These are phyloP conservation scores for Leccinum griseonigrum DNA, from an alignment of 1,284 basidiomycete genomes.

Conservation along the genomic window DNA sequence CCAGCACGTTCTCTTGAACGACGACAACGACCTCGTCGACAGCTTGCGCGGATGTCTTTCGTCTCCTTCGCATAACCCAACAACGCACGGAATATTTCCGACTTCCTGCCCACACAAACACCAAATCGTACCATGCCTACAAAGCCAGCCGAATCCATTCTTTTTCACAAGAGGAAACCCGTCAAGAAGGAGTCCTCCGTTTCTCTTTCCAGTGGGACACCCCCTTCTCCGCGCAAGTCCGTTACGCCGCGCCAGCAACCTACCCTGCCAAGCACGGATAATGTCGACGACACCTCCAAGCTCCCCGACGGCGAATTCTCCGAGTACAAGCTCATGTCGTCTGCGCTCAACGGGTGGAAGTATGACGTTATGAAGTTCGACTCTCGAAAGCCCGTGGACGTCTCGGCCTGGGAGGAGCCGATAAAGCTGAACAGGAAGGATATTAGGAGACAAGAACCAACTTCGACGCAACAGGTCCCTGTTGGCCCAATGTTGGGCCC, in stretches of 20 bases:
- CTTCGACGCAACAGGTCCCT: slow-evolving; percentile 42
- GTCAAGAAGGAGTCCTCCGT: slow-evolving; percentile 22
- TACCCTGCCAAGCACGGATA: slow-evolving; percentile 34
- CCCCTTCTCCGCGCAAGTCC: slow-evolving; percentile 28
- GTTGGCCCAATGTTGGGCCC: slow-evolving; percentile 69
- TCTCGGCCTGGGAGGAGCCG: slow-evolving; percentile 62
- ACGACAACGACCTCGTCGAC: slow-evolving; percentile 1
- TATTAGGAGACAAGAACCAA: slow-evolving; percentile 50
- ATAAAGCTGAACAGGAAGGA: slow-evolving; percentile 88
- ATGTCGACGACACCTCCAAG: slow-evolving; percentile 46
- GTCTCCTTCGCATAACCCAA: neutral
- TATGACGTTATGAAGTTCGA: slow-evolving; percentile 86
- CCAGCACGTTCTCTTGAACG: neutral
- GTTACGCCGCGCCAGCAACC: slow-evolving; percentile 32
- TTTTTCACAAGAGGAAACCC: slow-evolving; percentile 35
- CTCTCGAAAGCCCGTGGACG: slow-evolving; percentile 64
- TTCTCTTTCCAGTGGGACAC: slow-evolving; percentile 9
- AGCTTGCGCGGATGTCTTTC: slow-evolving; percentile 5
- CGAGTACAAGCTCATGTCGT: slow-evolving; percentile 74
- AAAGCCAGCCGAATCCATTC: slow-evolving; percentile 32
- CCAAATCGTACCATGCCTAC: slow-evolving; percentile 21
- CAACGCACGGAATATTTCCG: neutral
- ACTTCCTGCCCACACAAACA: neutral
- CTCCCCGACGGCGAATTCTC: slow-evolving; percentile 62
- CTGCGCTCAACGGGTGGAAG: slow-evolving; percentile 77